These are phyloP conservation scores for Micractinium sp. DNA, from an alignment of 139 green algal species.

Conservation along the genomic window DNA sequence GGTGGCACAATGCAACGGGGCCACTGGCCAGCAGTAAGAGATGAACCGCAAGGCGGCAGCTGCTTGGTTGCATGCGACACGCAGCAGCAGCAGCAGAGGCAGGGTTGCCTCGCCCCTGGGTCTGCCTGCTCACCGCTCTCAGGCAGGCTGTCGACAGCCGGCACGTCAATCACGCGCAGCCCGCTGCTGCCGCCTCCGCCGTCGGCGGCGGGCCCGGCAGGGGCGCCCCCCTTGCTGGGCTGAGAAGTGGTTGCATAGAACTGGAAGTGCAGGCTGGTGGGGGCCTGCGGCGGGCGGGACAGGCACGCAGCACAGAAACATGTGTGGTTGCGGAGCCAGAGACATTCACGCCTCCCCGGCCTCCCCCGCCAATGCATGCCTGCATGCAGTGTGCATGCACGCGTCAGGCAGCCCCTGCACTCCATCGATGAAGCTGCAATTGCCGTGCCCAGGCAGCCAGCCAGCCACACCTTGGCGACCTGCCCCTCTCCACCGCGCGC, in stretches of 20 bases:
- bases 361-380: no score
- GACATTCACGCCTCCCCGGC: no score
- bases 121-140: slow-evolving; percentile 1
- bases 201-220: not conserved
- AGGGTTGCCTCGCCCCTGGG: no score
- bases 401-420: no score
- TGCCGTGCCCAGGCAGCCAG: no score
- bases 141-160: slow-evolving; percentile 48
- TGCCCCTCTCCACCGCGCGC: slow-evolving; percentile 21
- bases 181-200: slow-evolving; percentile 16
- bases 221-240: no score
- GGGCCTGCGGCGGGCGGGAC: slow-evolving; percentile 29
- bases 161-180: slow-evolving; percentile 58
- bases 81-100: not conserved
- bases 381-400: no score
- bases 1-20: not conserved
- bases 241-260: slow-evolving; percentile 57
- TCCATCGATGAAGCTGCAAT: no score
- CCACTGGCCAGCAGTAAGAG: no score
- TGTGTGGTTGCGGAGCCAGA: not conserved
- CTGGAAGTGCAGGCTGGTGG: slow-evolving; percentile 75
- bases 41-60: no score
- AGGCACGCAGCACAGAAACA: not conserved
- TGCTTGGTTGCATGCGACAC: no score
- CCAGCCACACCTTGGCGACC: slow-evolving; percentile 28